Evolutionary conservation across 306 rosid genomes (phyloP).

Genomic region (Trifolium subterraneum): DNA sequence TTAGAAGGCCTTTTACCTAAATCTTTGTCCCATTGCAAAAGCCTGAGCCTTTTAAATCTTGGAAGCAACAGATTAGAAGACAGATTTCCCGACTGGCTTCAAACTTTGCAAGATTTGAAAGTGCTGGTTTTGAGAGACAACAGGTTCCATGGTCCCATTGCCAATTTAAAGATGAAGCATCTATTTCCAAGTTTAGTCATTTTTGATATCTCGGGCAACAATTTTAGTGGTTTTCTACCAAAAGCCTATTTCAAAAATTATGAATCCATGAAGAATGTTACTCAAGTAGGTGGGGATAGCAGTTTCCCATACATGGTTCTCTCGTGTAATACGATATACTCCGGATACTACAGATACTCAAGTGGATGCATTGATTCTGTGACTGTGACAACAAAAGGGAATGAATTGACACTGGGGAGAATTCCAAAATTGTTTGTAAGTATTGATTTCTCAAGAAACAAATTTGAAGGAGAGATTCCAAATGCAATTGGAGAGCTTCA

Average conservation of each 20-base stretch:
- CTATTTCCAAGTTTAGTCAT: slow-evolving; percentile 12
- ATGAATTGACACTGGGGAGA: rapidly evolving
- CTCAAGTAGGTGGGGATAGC: not conserved
- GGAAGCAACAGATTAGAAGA: slow-evolving; percentile 44
- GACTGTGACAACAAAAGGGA: slow-evolving; percentile 26
- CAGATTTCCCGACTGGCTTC: slow-evolving; percentile 50
- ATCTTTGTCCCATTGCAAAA: slow-evolving; percentile 19
- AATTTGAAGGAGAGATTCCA: slow-evolving; percentile 48
- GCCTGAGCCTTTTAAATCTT: slow-evolving; percentile 39
- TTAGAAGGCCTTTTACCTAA: slow-evolving; percentile 42
- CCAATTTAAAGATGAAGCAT: not conserved
- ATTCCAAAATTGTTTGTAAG: slow-evolving; percentile 7
- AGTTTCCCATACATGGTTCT: not conserved
- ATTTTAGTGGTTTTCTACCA: slow-evolving; percentile 32
- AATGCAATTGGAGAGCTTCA: slow-evolving; percentile 27
- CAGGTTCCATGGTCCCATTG: slow-evolving; percentile 45
- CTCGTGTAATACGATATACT: no score
- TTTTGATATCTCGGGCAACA: slow-evolving; percentile 32
- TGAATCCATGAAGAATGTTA: not conserved
- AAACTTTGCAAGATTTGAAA: slow-evolving; percentile 17
- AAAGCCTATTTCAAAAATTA: not conserved
- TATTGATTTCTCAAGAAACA: slow-evolving; percentile 31
- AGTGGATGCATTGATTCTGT: slow-evolving; percentile 3
- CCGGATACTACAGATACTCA: no score
- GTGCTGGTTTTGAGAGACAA: slow-evolving; percentile 46